Conservation (phyloP, 441 rosid species). For the Populus trichocarpa region DNA sequence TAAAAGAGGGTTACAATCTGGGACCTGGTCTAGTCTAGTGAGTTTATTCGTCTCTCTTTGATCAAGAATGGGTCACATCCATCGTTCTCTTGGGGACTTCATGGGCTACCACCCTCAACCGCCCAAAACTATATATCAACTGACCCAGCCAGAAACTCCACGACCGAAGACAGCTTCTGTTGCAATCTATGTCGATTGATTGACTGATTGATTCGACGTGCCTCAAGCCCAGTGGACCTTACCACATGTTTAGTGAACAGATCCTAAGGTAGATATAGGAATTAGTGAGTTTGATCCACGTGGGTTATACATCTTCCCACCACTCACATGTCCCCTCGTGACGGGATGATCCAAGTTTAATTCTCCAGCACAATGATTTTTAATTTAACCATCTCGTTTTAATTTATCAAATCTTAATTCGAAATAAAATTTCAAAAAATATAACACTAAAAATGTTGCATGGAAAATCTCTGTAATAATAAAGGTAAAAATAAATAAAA, state of each 20-base stretch:
- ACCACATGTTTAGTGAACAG: slow-evolving; percentile 28
- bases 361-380: no score
- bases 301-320: not conserved
- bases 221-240: slow-evolving; percentile 10
- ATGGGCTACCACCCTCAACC: slow-evolving; percentile 33
- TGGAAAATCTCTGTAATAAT: no score
- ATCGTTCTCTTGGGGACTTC: slow-evolving; percentile 3
- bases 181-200: slow-evolving; percentile 15
- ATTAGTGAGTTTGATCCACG: not conserved
- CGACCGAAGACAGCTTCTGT: slow-evolving; percentile 22
- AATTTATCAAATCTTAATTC: no score
- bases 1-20: not conserved
- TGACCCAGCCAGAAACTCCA: slow-evolving; percentile 24
- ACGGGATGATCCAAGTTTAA: no score
- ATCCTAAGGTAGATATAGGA: not conserved
- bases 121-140: slow-evolving; percentile 31
- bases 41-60: not conserved
- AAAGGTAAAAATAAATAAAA: no score
- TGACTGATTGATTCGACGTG: slow-evolving; percentile 31
- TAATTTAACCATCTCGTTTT: no score
- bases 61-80: slow-evolving; percentile 16
- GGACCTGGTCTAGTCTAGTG: slow-evolving; percentile 3
- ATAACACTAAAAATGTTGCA: no score
- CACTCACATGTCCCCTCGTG: not conserved
- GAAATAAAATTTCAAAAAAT: no score